Base-by-base conservation (phyloP, 106 monocot genomes). In the Dioscorea zingiberensis region DNA sequence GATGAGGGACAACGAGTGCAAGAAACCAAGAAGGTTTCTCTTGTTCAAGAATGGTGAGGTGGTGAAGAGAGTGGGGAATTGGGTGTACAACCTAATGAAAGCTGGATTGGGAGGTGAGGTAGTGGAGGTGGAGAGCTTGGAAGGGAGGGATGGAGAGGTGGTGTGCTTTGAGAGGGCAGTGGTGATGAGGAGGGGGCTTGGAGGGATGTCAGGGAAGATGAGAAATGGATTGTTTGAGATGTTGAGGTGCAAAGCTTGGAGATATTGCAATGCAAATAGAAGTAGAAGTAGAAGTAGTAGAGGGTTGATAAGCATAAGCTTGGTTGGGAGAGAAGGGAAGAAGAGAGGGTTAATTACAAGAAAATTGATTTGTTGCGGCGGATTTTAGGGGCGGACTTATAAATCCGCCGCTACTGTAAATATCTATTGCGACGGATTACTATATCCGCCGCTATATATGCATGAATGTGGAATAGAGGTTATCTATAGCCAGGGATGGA, bases 161-260 rank as follows among this genome's bases (percentile, higher is more conserved):
- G 63, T 48, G 47, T 74, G 79, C 26, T 74, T 79, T 15, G 79
- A 74, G 69, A 61, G 22, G 54, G 74, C 65, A 21, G 74, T 59
- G 69, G 69, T 64, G 74, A n/a, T 74, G 55, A 48, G 69, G 69
- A 48, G 64, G 12, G 69, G 63, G 46, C 15, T 63, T 13, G 70
- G 67, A 19, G 65, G 49, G 73, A 75, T 54, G 65, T 48, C 27
- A 7, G 48, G 69, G 30, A 25, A 48, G 63, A 59, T 16, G 67
- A 60, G 28, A 44, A 8, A 62, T 26, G 62, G 25, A 49, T 51
- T 62, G 47, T 62, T 59, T 55, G 75, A 54, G 45, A 68, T 75
- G 67, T 13, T 68, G 67, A 54, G 60, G 26, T 55, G 60, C 25
- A 62, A 62, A 46, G 75, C 54, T n/a, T 62, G 69, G 63, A 29